Conservation (phyloP, 1,284 basidiomycete genomes). For the Trichosporon asahii region DNA sequence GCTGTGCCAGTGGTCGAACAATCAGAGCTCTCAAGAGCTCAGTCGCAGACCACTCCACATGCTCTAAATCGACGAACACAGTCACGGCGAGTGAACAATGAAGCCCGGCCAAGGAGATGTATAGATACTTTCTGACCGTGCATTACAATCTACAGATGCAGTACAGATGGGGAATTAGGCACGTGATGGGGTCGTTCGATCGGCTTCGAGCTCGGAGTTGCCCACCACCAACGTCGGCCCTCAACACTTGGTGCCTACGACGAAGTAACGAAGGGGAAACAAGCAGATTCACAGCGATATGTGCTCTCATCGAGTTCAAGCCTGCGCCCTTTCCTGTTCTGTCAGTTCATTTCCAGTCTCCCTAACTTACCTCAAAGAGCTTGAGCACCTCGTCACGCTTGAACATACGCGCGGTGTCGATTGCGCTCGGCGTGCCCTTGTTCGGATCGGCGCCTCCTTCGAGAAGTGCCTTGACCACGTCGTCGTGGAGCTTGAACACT, state of each 20-base stretch:
- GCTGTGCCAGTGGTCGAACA: neutral
- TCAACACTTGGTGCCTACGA: neutral
- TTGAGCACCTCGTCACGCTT: slow-evolving; percentile 20
- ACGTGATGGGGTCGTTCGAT: neutral
- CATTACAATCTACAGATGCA: neutral
- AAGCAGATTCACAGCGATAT: too few relatives aligned
- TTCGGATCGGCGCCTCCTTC: slow-evolving; percentile 66
- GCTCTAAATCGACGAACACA: neutral
- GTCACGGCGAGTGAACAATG: neutral
- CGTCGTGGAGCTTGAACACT: slow-evolving; percentile 68
- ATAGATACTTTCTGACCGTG: neutral
- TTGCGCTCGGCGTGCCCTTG: slow-evolving; percentile 67
- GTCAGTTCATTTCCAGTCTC: neutral
- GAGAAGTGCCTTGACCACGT: slow-evolving; percentile 62
- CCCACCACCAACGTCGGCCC: neutral
- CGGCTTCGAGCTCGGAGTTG: neutral
- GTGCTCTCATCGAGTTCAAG: neutral
- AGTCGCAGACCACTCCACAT: too few relatives aligned
- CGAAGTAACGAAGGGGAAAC: too few relatives aligned
- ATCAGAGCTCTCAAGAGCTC: too few relatives aligned
- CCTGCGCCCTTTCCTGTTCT: neutral
- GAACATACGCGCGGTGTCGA: slow-evolving; percentile 58
- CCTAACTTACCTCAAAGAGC: slow-evolving; percentile 12
- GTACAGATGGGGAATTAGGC: neutral
- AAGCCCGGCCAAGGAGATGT: neutral